A percentile compares a stretch with the other conserved stretches of the same genome.
phyloP scores from a whole-genome alignment of 2,329 filamentous ascomycete genomes.

The Venturia asperata region DNA sequence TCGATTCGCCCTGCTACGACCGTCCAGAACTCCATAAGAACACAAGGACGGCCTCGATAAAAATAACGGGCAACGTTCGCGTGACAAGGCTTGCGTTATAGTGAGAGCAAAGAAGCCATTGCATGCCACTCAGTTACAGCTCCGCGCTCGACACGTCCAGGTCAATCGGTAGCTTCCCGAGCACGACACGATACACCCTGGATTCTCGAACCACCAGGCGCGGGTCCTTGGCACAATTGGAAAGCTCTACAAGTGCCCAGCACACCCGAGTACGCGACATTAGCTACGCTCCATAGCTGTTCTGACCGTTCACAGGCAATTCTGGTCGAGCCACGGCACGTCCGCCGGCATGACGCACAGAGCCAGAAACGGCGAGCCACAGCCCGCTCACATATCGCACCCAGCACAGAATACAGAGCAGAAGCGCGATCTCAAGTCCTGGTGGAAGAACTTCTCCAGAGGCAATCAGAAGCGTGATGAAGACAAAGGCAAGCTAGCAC shows the following conservation, averaged over 20 bases:
- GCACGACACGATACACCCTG: conserved; percentile 3
- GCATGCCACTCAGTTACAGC: neutral
- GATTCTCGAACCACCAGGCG: neutral
- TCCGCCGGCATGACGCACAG: conserved; percentile 35
- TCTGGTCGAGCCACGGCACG: conserved; percentile 7
- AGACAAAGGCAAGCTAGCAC: conserved; percentile 48
- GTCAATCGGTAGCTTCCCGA: neutral
- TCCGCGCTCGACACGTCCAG: neutral
- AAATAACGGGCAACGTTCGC: neutral
- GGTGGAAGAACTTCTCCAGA: conserved; percentile 93
- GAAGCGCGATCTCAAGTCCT: conserved; percentile 67
- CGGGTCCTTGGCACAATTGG: neutral
- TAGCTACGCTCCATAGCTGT: neutral
- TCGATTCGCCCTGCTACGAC: neutral
- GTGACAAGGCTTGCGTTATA: neutral
- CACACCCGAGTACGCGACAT: neutral
- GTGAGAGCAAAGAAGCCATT: neutral
- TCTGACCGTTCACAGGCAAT: neutral
- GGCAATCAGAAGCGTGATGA: conserved; percentile 56
- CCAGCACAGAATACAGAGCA: neutral
- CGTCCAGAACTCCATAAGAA: neutral
- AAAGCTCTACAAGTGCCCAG: neutral
- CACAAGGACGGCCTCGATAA: neutral
- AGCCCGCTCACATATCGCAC: conserved; percentile 33
- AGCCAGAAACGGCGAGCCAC: conserved; percentile 38